A percentile compares a stretch with the other conserved stretches of the same genome.
These are phyloP conservation scores for Phytophthora fragariae DNA, from an alignment of 352 stramenopile genomes.

Conservation along the genomic window DNA sequence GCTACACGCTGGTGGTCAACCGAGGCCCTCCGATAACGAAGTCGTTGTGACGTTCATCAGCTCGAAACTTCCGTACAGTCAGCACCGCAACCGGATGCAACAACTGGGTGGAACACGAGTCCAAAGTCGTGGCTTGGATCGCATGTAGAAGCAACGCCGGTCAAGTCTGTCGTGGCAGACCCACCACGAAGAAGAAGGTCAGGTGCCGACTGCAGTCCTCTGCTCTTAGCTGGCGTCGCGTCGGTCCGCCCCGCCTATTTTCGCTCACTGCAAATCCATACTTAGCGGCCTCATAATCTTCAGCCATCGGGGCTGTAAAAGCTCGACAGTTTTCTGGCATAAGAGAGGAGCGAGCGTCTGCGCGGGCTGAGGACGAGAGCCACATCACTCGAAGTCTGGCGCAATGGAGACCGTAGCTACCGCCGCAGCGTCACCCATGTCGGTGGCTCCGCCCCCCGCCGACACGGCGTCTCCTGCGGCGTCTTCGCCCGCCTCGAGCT, in stretches of 20 bases:
- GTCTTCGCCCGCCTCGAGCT: constrained; percentile 48
- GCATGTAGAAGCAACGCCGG: too few relatives aligned
- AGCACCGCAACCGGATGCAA: not conserved
- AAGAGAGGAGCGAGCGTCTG: not conserved
- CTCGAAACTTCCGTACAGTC: too few relatives aligned
- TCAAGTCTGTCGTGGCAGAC: too few relatives aligned
- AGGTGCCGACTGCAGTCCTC: too few relatives aligned
- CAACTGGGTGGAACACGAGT: not conserved
- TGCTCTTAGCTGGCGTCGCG: too few relatives aligned
- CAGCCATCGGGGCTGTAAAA: constrained; percentile 21
- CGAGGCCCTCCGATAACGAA: too few relatives aligned
- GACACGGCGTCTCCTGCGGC: constrained; percentile 4
- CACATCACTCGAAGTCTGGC: not conserved
- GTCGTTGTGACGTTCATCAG: too few relatives aligned
- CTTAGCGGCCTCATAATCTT: constrained; percentile 18
- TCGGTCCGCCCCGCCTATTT: constrained; percentile 31
- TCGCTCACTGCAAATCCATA: constrained; percentile 27
- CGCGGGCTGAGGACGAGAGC: not conserved
- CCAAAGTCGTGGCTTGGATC: too few relatives aligned
- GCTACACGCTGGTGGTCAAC: too few relatives aligned
- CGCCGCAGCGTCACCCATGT: not conserved
- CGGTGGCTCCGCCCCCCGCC: not conserved
- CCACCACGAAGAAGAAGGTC: too few relatives aligned
- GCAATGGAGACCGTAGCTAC: not conserved
- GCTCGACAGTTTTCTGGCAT: constrained; percentile 14